These are phyloP conservation scores for Lachnellula willkommii DNA, from an alignment of 2,329 filamentous ascomycete genomes.

Conservation along the genomic window DNA sequence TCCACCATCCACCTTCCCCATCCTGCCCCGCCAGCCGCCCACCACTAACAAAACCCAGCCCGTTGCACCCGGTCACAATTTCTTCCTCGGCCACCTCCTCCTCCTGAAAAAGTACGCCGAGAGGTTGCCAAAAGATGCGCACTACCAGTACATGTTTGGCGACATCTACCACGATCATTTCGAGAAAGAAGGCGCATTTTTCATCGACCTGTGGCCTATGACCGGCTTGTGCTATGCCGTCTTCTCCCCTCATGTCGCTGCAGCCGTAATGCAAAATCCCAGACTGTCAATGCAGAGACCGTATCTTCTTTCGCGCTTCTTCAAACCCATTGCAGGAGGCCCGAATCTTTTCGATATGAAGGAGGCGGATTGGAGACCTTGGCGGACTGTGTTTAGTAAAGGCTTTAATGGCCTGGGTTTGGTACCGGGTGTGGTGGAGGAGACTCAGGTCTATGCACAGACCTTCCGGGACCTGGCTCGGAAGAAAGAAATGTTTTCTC, in stretches of 20 bases:
- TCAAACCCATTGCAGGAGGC: constrained; percentile 14
- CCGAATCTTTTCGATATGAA: constrained; percentile 17
- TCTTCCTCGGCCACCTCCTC: background rate
- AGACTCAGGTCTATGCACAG: constrained; percentile 13
- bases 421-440: constrained; percentile 18
- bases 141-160: too few species aligned
- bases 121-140: too few species aligned
- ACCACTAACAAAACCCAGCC: too few species aligned
- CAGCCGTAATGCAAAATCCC: constrained; percentile 15
- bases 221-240: constrained; percentile 15
- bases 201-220: constrained; percentile 25
- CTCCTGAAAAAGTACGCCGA: background rate
- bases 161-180: background rate
- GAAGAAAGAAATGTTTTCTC: constrained; percentile 15
- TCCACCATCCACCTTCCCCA: too few species aligned
- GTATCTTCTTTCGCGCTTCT: constrained; percentile 9
- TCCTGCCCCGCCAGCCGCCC: too few species aligned
- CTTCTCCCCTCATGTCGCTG: constrained; percentile 14
- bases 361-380: constrained; percentile 23
- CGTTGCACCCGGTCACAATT: too few species aligned
- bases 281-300: constrained; percentile 13
- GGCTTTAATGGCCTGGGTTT: constrained; percentile 22
- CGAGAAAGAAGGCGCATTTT: constrained; percentile 13
- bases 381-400: constrained; percentile 22
- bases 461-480: constrained; percentile 16